These are phyloP conservation scores for Yarrowia sp. DNA, from an alignment of 805 yeast genomes.

Conservation along the genomic window DNA sequence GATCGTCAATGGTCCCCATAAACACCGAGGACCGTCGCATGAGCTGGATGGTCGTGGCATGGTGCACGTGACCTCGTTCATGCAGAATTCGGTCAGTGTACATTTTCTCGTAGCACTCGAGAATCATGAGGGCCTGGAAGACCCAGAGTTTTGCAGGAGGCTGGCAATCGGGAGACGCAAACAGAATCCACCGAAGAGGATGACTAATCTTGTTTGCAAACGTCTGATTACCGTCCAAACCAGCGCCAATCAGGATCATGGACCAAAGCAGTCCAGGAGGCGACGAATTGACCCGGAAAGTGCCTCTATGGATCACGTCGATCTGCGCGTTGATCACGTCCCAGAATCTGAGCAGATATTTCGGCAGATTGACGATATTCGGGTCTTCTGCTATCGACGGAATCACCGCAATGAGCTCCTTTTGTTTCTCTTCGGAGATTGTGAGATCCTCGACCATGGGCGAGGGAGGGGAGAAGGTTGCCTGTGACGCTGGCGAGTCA, in stretches of 20 bases:
- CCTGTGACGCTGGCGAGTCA: slow-evolving; percentile 54
- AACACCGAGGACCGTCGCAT: slow-evolving; percentile 76
- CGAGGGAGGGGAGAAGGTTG: slow-evolving; percentile 51
- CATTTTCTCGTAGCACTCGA: slow-evolving; percentile 83
- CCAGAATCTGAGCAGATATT: slow-evolving; percentile 58
- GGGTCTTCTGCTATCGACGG: slow-evolving; percentile 46
- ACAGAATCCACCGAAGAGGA: slow-evolving; percentile 73
- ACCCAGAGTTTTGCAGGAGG: slow-evolving; percentile 82
- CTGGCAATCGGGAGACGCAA: slow-evolving; percentile 71
- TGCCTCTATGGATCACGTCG: slow-evolving; percentile 64
- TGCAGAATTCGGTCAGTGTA: slow-evolving; percentile 72
- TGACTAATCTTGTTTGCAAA: slow-evolving; percentile 58
- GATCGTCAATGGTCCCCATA: slow-evolving; percentile 45
- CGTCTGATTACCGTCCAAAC: slow-evolving; percentile 50
- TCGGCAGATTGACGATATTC: slow-evolving; percentile 38
- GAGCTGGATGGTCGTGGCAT: slow-evolving; percentile 83
- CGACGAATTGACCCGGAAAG: slow-evolving; percentile 58
- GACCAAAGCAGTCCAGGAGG: slow-evolving; percentile 61
- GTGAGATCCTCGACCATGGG: slow-evolving; percentile 50
- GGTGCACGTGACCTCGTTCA: slow-evolving; percentile 85
- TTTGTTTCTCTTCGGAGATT: slow-evolving; percentile 48
- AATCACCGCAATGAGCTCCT: slow-evolving; percentile 44
- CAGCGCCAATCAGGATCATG: slow-evolving; percentile 66
- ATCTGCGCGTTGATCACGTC: slow-evolving; percentile 64
- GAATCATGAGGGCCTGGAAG: slow-evolving; percentile 70